phyloP scores from a whole-genome alignment of 202 grass and related monocot species.

The Schoenoplectus tabernaemontani region DNA sequence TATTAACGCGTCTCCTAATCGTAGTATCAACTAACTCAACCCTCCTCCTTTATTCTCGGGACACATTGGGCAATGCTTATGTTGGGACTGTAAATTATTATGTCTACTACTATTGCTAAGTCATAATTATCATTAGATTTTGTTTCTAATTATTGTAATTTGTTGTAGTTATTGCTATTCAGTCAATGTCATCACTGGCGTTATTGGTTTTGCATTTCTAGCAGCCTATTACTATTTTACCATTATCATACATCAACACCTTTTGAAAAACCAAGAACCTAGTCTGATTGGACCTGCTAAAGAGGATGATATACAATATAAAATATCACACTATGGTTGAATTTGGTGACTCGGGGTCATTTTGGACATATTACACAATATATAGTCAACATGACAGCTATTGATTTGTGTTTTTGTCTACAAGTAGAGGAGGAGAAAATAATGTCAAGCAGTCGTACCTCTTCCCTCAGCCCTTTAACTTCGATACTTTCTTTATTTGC shows the following conservation, averaged over 20 bases:
- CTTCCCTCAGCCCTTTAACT: slow-evolving; percentile 66
- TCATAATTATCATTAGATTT: not conserved
- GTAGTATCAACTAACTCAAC: no score
- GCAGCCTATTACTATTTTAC: not conserved
- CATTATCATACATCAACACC: not conserved
- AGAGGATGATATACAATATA: not conserved
- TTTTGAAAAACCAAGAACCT: not conserved
- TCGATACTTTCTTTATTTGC: slow-evolving; percentile 73
- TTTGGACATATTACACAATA: not conserved
- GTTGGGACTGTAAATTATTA: not conserved
- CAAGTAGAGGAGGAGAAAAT: not conserved
- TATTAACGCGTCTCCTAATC: no score
- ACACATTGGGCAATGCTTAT: not conserved
- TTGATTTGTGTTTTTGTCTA: not conserved
- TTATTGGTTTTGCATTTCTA: not conserved
- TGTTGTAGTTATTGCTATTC: not conserved
- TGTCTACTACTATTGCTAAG: not conserved
- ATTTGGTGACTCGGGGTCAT: not conserved
- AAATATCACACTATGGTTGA: not conserved
- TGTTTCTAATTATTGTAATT: not conserved
- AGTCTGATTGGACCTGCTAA: not conserved
- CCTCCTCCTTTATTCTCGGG: no score
- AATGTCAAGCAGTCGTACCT: slow-evolving; percentile 30
- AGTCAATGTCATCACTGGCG: not conserved
- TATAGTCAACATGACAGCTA: not conserved